A percentile compares a stretch with the other conserved stretches of the same genome.
These are phyloP conservation scores for Rhizopogon salebrosus DNA, from an alignment of 768 basidiomycete genomes.

Conservation along the genomic window DNA sequence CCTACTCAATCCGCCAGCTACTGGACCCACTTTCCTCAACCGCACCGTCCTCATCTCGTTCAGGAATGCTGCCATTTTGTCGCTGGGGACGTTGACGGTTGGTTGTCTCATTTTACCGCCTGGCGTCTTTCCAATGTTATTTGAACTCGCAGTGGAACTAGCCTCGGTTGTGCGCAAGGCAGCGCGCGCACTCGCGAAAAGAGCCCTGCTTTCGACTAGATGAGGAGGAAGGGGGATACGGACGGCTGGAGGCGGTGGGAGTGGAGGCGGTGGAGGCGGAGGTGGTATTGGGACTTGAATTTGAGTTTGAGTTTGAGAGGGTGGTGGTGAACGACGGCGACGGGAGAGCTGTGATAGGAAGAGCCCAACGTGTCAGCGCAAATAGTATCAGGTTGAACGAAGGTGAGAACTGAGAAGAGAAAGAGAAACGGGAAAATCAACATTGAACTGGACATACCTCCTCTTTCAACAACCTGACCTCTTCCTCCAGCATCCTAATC, in stretches of 20 bases:
- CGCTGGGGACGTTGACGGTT: slow-evolving; percentile 67
- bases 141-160: slow-evolving; percentile 33
- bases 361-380: background rate
- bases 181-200: slow-evolving; percentile 62
- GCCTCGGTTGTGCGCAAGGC: slow-evolving; percentile 56
- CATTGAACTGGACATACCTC: slow-evolving; percentile 35
- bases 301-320: background rate
- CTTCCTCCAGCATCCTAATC: slow-evolving; percentile 61
- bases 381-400: background rate
- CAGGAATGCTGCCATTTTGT: slow-evolving; percentile 81
- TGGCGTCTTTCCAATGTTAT: slow-evolving; percentile 34
- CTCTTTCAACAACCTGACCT: slow-evolving; percentile 52
- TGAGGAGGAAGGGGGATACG: slow-evolving; percentile 15
- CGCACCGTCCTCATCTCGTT: slow-evolving; percentile 75
- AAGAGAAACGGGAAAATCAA: background rate
- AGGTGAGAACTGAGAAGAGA: no score
- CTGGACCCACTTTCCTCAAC: slow-evolving; percentile 50
- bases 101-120: slow-evolving; percentile 43
- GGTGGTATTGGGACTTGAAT: slow-evolving; percentile 30
- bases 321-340: slow-evolving; percentile 22
- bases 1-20: slow-evolving; percentile 25
- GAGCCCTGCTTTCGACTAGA: slow-evolving; percentile 10
- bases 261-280: slow-evolving; percentile 35
- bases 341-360: slow-evolving; percentile 37
- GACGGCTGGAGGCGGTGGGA: slow-evolving; percentile 24